Conservation (phyloP, 2,329 filamentous ascomycete genomes). For the Endoconidiophora laricicola region DNA sequence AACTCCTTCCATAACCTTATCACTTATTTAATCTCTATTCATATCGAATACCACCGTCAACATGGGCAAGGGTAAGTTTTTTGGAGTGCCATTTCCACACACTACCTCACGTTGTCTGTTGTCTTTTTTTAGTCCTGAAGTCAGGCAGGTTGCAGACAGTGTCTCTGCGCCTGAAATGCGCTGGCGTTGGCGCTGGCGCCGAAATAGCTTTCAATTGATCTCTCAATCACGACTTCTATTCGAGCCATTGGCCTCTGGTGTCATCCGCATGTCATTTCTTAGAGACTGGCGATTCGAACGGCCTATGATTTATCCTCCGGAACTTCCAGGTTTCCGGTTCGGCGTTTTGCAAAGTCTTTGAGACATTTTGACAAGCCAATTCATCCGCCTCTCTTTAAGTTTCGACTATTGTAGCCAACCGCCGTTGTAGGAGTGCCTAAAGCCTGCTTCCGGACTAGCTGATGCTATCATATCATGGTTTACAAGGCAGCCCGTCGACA, state of each 20-base stretch:
- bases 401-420: not conserved
- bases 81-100: too few relatives aligned
- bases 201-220: too few relatives aligned
- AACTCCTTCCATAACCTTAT: slow-evolving; percentile 1
- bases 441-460: not conserved
- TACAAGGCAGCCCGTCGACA: not conserved
- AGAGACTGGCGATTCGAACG: too few relatives aligned
- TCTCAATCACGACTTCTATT: not conserved
- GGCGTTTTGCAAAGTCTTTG: too few relatives aligned
- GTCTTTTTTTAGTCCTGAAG: not conserved
- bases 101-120: not conserved
- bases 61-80: slow-evolving; percentile 12
- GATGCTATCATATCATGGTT: not conserved
- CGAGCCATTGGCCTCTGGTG: not conserved
- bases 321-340: too few relatives aligned
- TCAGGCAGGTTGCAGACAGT: too few relatives aligned
- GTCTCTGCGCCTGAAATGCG: too few relatives aligned
- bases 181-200: too few relatives aligned
- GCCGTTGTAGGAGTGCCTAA: not conserved
- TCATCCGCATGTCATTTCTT: too few relatives aligned
- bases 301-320: too few relatives aligned
- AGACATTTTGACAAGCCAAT: too few relatives aligned
- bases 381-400: too few relatives aligned
- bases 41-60: slow-evolving; percentile 4
- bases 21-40: slow-evolving; percentile 4